These are phyloP conservation scores for Posidonia australis DNA, from an alignment of 106 monocot species.

Conservation along the genomic window DNA sequence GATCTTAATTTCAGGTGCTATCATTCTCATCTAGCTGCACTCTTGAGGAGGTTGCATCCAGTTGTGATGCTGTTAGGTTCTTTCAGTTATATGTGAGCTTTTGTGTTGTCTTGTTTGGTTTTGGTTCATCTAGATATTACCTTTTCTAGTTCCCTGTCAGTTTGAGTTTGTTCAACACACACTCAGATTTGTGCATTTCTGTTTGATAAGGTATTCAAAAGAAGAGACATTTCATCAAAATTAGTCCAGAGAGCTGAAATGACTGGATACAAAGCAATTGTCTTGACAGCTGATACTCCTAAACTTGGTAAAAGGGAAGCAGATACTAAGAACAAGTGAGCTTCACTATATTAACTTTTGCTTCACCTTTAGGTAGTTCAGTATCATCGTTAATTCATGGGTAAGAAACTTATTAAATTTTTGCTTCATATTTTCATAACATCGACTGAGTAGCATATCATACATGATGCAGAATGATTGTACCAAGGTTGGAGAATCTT, in stretches of 20 bases:
- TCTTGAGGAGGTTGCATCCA: conserved; percentile 67
- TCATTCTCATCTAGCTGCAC: conserved; percentile 48
- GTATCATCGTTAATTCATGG: too few species aligned
- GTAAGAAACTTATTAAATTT: too few species aligned
- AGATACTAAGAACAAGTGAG: conserved; percentile 65
- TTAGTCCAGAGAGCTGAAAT: conserved; percentile 53
- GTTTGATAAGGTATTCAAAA: conserved; percentile 41
- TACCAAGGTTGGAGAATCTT: not conserved
- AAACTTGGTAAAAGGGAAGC: conserved; percentile 59
- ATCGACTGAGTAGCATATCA: too few species aligned
- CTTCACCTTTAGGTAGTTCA: too few species aligned
- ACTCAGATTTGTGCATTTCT: not conserved
- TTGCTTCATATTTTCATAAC: too few species aligned
- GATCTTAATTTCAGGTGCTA: conserved; percentile 36
- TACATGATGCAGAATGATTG: too few species aligned
- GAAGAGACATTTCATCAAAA: conserved; percentile 36
- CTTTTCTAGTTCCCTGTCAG: not conserved
- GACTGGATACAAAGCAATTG: conserved; percentile 59
- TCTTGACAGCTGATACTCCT: conserved; percentile 71
- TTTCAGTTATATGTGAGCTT: conserved; percentile 76
- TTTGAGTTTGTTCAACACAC: not conserved
- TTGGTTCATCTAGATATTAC: too few species aligned
- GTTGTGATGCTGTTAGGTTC: conserved; percentile 64
- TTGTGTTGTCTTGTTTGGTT: not conserved
- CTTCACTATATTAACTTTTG: not conserved